Evolutionary conservation across 768 basidiomycete species (phyloP).

Genomic region (Mycena capillaripes): DNA sequence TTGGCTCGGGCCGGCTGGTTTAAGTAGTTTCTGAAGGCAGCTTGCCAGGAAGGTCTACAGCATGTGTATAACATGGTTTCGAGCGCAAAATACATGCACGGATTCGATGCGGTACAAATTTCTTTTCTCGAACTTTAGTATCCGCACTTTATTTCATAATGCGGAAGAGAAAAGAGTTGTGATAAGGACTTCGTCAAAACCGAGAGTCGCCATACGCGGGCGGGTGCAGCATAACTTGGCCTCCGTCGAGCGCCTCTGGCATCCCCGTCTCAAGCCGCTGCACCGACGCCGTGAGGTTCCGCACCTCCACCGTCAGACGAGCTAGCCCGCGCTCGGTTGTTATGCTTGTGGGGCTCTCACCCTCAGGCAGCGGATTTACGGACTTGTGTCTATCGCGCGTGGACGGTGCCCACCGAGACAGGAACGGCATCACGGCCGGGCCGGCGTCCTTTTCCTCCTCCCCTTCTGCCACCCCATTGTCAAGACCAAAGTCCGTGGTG

Average conservation of each 20-base stretch:
- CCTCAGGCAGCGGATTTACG: not conserved
- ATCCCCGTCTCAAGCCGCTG: constrained; percentile 1
- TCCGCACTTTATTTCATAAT: no score
- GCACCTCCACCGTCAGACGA: not conserved
- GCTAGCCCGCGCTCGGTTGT: not conserved
- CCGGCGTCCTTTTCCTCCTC: not conserved
- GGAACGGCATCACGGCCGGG: not conserved
- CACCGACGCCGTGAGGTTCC: constrained; percentile 1
- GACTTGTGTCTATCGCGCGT: not conserved
- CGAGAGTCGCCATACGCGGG: constrained; percentile 4
- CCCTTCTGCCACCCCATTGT: not conserved
- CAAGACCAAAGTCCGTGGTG: not conserved
- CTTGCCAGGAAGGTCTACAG: no score
- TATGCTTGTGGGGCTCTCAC: not conserved
- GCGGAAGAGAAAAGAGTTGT: no score
- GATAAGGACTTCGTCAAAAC: no score
- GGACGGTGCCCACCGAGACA: not conserved
- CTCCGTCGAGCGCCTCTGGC: not conserved
- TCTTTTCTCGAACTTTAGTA: not conserved
- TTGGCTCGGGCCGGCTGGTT: no score
- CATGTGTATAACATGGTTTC: no score
- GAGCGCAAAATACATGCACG: no score
- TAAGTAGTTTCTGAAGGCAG: no score
- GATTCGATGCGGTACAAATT: not conserved
- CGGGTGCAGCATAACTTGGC: not conserved